phyloP scores from a whole-genome alignment of 2,329 filamentous ascomycete species.

The Xylariaceae sp. region DNA sequence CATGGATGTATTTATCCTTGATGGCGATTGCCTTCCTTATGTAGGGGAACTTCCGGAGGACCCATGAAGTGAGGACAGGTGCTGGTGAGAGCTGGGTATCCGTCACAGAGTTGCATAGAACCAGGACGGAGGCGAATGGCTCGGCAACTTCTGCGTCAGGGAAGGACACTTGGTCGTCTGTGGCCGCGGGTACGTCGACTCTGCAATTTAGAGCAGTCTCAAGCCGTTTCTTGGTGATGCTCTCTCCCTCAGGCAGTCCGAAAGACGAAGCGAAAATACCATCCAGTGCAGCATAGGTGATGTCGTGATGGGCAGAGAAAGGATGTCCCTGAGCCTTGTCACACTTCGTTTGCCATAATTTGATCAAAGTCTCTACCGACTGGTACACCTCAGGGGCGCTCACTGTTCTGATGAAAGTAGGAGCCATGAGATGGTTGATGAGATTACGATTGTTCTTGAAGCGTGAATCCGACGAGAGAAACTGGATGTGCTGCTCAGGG shows the following conservation, averaged over 20 bases:
- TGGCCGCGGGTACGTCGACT: background rate
- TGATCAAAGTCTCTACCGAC: constrained; percentile 27
- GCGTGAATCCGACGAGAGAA: constrained; percentile 27
- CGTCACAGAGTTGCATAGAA: constrained; percentile 26
- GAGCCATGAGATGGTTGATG: constrained; percentile 36
- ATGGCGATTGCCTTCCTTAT: constrained; percentile 27
- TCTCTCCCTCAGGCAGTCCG: constrained; percentile 24
- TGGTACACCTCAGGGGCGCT: constrained; percentile 33
- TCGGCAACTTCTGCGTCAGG: constrained; percentile 20
- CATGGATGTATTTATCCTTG: constrained; percentile 29
- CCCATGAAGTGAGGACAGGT: constrained; percentile 27
- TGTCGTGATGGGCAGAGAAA: constrained; percentile 29
- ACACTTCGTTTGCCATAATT: constrained; percentile 33
- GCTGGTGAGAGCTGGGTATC: constrained; percentile 28
- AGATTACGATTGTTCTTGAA: constrained; percentile 34
- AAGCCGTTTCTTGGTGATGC: constrained; percentile 22
- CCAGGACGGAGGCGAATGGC: constrained; percentile 25
- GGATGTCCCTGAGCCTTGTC: constrained; percentile 29
- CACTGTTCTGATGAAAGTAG: constrained; percentile 31
- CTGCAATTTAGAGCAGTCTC: constrained; percentile 14
- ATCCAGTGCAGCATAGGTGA: constrained; percentile 31
- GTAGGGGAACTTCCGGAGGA: constrained; percentile 25
- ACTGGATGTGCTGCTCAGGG: constrained; percentile 32
- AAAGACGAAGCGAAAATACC: constrained; percentile 30
- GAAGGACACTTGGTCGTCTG: constrained; percentile 24